Evolutionary conservation across 129 eudicot species (phyloP), one percentile per base, ranked within the genome.

Genomic region (Saussurea involucrata): DNA sequence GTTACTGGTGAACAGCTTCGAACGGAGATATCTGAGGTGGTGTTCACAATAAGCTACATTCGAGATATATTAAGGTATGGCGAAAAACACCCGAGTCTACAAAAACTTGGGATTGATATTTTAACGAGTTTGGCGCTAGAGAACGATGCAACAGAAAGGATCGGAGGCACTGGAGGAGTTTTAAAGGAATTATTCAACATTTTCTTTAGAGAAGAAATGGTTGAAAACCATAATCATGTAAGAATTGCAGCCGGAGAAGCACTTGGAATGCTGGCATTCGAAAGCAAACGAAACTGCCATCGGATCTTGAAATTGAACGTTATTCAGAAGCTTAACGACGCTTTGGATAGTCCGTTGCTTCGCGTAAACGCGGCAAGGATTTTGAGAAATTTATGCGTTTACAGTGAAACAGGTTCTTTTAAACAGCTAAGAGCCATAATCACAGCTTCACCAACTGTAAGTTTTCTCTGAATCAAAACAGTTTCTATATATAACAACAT

Each of bases 161-260:
- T 95, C 33, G 97, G 96, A 18, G 87, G 85, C 1, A 95, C 99
- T 0, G 99, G 97, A 3, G 97, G 96, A 5, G 80, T 95, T n/a
- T 18, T 95, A 21, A 95, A 82, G 75, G 96, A 86, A 66, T 46
- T 95, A 66, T 86, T 91, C 42, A 81, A 82, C 33, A 78, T 95
- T 22, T 95, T 91, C 86, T 92, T 95, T 60, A 81, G 82, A 11
- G 76, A 84, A 27, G 84, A 78, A 27, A 82, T 73, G 8, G 33
- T 61, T 0, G 85, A 79, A 42, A 61, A 70, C 31, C 73, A 80
- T 33, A 74, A 34, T 3, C 75, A 85, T 40, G 99, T 92, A 1
- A 88, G 85, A 49, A 81, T 66, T 76, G 90, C 90, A 46, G 96
- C 99, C 29, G 99, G 99, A 8, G 99, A 91, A 83, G 97, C 97